Evolutionary conservation across 75 land plant species (phyloP), one percentile per base, ranked within the genome.

Genomic region (Pinus tabuliformis): DNA sequence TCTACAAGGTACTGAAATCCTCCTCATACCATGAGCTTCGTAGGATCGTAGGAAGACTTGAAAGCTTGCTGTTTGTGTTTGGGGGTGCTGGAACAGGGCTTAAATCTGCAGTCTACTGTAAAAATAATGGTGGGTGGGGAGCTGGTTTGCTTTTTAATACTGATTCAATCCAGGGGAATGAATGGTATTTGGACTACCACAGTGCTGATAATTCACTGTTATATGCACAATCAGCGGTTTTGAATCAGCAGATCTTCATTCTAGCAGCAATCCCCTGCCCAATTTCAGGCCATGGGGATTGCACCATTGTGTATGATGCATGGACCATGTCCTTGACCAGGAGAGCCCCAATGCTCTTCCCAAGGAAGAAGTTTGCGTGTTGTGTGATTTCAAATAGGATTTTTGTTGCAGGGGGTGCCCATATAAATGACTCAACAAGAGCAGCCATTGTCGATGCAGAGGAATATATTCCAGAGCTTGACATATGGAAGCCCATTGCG

Each of bases 291-390:
- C 81, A 80, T 21, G 56, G 78, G 13, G 85, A 80, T 66, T 85
- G 81, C 81, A 85, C 87, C 58, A 85, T 85, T 52, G 72, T 82
- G 20, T 91, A 84, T 80, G 92, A 96, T 77, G 42, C 87, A 3
- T 96, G 99, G 99, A 85, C 90, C 16, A 81, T 82, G n/a, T 57
- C 78, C 30, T 39, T 85, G 9, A 21, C 77, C 42, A 66, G 80
- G 9, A 71, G 80, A 56, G 82, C 97, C 0, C 83, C 90, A 6
- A 93, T 90, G 91, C 58, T 81, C 57, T 74, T 66, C 75, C 83
- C 94, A 13, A 73, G 99, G 57, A 96, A 90, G 87, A 93, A 90
- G 70, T 96, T 96, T 78, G 99, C 97, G 16, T 82, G 80, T 56
- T 91, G 92, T 17, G 86, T 79, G 45, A 83, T 96, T 68, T 77